Evolutionary conservation across 345 rosid species (phyloP).

Genomic region (Noccaea bulbosa): DNA sequence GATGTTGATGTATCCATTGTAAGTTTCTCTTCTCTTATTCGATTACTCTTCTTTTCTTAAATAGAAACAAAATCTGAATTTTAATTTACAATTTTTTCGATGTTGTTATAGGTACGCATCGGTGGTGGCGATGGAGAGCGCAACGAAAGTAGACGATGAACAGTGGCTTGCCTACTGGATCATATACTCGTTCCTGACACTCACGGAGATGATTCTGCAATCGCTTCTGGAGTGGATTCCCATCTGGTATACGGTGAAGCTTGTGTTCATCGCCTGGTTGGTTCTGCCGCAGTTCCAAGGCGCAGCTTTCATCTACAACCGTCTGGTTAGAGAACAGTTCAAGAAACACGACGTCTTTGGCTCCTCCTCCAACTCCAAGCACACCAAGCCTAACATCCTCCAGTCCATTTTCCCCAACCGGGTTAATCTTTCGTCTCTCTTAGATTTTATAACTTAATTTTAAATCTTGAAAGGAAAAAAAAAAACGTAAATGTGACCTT

Average conservation of each 20-base stretch:
- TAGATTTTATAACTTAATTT: background rate
- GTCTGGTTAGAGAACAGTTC: constrained; percentile 60
- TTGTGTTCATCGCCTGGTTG: constrained; percentile 66
- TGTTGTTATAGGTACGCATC: constrained; percentile 64
- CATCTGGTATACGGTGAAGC: constrained; percentile 73
- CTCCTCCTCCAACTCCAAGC: constrained; percentile 13
- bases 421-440: background rate
- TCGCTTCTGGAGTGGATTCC: constrained; percentile 80
- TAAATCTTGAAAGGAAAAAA: background rate
- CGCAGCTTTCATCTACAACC: constrained; percentile 77
- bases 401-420: constrained; percentile 31
- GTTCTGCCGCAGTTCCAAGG: constrained; percentile 74
- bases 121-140: constrained; percentile 74
- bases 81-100: no score
- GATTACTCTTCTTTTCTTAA: no score
- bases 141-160: constrained; percentile 67
- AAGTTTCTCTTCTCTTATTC: constrained; percentile 33
- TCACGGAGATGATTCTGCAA: constrained; percentile 69
- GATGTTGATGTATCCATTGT: constrained; percentile 86
- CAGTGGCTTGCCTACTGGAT: constrained; percentile 99
- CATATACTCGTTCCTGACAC: constrained; percentile 74
- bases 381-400: constrained; percentile 28
- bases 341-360: constrained; percentile 44
- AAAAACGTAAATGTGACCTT: constrained; percentile 8
- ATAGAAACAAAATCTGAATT: background rate